Base-by-base conservation (phyloP, 2,329 filamentous ascomycete genomes). In the Diplodia sapinea region DNA sequence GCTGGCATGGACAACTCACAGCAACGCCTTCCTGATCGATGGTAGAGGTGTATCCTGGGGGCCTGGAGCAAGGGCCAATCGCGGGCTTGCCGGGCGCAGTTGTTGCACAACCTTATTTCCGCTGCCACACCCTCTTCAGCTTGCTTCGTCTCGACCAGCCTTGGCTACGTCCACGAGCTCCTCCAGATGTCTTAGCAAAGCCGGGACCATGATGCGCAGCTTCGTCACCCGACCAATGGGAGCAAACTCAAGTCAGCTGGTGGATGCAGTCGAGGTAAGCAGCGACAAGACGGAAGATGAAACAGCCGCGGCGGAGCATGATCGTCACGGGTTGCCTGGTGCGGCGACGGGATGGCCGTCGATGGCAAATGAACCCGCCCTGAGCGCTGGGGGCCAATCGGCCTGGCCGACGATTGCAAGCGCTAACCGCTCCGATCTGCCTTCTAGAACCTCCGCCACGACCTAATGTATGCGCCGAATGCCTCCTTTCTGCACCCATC, bases 21-120 rank as follows among this genome's bases (percentile, higher is more conserved):
- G n/a, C 15, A 11, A 38, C 55, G 38, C 56, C 40, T 61, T 61
- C 56, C 38, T 20, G 20, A 13, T 29, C 33, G 55, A 38, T 15
- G 20, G 29, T 6, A 26, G 4, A 11, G 17, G 31, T 38, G 51
- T 31, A 36, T 26, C 40, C 31, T 29, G 26, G 15, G 23, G 13
- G 50, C 50, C 50, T 13, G 29, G 23, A 33, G 26, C 26, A 49
- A n/a, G n/a, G 4, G 47, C 43, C 59, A 50, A 63, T 63, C 47
- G 9, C 59, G 59, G 59, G n/a, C 29, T 63, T n/a, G 59, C 59
- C 59, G 59, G 47, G 9, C 26, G 43, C 43, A 36, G 17, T 3
- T 20, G 47, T 63, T n/a, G 31, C 59, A 63, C 59, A 63, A 63
- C 59, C 47, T 63, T 63, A 63, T 50, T 51, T 51, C 29, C 20